Percentiles rank a stretch among this genome's conserved stretches.
phyloP scores from a whole-genome alignment of 306 rosid species.

The Pachyrhizus erosus region DNA sequence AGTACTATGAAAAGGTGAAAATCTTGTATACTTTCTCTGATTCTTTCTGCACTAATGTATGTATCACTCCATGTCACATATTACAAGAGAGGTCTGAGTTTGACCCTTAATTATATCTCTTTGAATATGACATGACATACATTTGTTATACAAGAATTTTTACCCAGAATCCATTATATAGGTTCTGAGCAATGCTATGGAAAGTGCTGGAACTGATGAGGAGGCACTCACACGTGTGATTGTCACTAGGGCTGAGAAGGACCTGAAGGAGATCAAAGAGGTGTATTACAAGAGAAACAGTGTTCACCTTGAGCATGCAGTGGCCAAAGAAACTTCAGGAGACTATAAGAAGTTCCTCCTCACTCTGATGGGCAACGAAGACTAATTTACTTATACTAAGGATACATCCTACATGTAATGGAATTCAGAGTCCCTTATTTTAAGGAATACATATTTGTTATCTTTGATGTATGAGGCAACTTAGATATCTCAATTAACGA shows the following conservation, averaged over 20 bases:
- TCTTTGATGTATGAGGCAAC: background rate
- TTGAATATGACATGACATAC: background rate
- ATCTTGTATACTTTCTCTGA: background rate
- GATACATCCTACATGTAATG: background rate
- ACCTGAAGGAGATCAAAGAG: conserved; percentile 68
- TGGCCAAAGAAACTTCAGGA: conserved; percentile 71
- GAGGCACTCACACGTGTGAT: conserved; percentile 80
- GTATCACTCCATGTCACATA: background rate
- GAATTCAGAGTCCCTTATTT: background rate
- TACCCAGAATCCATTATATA: background rate
- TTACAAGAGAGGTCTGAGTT: background rate
- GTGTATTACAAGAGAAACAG: conserved; percentile 82
- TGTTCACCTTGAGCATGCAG: conserved; percentile 65
- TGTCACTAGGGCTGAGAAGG: conserved; percentile 84
- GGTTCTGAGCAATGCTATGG: conserved; percentile 71
- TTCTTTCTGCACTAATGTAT: background rate
- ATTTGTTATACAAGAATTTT: background rate
- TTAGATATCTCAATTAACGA: background rate
- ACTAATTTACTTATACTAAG: conserved; percentile 7
- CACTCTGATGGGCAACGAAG: conserved; percentile 63
- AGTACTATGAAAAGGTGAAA: conserved; percentile 83
- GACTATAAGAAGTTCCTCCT: conserved; percentile 82
- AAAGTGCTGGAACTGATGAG: conserved; percentile 63
- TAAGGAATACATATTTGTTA: background rate
- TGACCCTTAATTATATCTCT: background rate